These are phyloP conservation scores for Aphanocladium album DNA, from an alignment of 2,329 filamentous ascomycete genomes.

Conservation along the genomic window DNA sequence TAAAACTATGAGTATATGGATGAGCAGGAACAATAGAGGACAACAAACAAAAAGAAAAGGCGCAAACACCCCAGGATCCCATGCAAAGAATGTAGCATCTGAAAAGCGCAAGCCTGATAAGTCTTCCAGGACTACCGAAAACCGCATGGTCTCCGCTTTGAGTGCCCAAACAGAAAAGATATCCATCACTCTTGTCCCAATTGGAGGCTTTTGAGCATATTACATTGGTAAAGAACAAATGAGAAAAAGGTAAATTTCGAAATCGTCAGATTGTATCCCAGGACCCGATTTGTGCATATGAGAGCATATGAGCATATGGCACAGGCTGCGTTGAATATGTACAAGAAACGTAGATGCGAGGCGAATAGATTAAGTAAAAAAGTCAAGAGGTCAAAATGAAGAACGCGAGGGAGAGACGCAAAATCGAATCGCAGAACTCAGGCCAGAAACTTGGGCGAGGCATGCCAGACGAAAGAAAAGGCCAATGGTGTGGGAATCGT, in stretches of 20 bases:
- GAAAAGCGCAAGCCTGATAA: not conserved
- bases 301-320: too few relatives aligned
- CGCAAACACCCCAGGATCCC: not conserved
- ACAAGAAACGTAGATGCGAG: constrained; percentile 10
- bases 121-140: not conserved
- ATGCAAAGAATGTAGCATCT: not conserved
- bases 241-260: not conserved
- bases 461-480: not conserved
- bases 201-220: not conserved
- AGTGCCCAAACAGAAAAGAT: not conserved
- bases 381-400: not conserved
- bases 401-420: not conserved
- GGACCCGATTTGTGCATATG: not conserved
- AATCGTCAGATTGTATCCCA: constrained; percentile 10
- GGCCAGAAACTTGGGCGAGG: not conserved
- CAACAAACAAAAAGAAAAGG: not conserved
- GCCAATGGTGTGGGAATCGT: constrained; percentile 1
- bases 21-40: not conserved
- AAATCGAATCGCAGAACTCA: not conserved
- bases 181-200: not conserved
- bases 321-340: constrained; percentile 5
- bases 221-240: not conserved
- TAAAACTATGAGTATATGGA: not conserved
- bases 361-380: constrained; percentile 1
- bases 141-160: not conserved